These are phyloP conservation scores for Blastobotrys serpentis DNA, from an alignment of 1,139 yeast species.

Conservation along the genomic window DNA sequence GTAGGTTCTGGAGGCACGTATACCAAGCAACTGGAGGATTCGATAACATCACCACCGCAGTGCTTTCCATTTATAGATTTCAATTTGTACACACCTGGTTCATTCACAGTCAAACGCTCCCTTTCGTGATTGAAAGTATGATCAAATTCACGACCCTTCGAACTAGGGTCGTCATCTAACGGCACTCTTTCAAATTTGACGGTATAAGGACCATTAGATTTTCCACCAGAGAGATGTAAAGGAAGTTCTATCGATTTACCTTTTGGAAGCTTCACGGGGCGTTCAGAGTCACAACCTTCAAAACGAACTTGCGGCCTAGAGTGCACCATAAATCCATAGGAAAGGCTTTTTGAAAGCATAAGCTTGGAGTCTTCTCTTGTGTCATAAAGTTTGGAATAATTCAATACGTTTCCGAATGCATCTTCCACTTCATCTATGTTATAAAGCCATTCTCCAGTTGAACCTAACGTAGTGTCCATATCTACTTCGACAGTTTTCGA, in stretches of 20 bases:
- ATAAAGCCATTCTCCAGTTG: constrained; percentile 63
- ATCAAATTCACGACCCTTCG: constrained; percentile 15
- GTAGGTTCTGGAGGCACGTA: constrained; percentile 50
- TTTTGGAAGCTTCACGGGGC: constrained; percentile 36
- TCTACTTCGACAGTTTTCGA: constrained; percentile 49
- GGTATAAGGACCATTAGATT: constrained; percentile 36
- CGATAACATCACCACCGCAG: constrained; percentile 63
- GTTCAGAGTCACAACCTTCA: constrained; percentile 36
- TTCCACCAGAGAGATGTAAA: constrained; percentile 26
- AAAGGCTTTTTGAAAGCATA: constrained; percentile 26
- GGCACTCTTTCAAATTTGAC: constrained; percentile 30
- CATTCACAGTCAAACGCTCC: constrained; percentile 38
- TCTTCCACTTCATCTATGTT: constrained; percentile 67
- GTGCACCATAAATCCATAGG: constrained; percentile 60
- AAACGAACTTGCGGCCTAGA: constrained; percentile 55
- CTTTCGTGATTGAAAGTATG: constrained; percentile 17
- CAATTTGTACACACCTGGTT: constrained; percentile 65
- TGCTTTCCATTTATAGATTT: constrained; percentile 52
- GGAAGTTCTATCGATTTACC: constrained; percentile 33
- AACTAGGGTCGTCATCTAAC: constrained; percentile 15
- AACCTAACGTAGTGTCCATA: constrained; percentile 48
- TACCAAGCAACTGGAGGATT: constrained; percentile 47
- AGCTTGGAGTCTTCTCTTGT: constrained; percentile 34
- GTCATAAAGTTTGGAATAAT: constrained; percentile 45
- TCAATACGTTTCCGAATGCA: constrained; percentile 67